phyloP scores from a whole-genome alignment of 352 stramenopile species.

The Phytopythium helicoides region DNA sequence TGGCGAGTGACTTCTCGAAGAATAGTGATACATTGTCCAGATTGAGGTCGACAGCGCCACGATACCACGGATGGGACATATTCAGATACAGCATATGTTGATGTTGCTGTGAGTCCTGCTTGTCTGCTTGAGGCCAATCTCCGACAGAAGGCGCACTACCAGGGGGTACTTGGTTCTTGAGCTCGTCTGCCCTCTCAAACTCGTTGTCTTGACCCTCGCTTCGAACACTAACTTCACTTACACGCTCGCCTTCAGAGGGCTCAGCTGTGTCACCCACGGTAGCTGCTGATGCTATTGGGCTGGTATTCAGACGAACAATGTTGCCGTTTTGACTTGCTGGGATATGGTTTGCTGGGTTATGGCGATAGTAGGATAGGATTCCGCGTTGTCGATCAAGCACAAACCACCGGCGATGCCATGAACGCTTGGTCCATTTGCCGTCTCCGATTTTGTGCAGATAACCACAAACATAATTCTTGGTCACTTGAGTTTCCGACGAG shows the following conservation, averaged over 20 bases:
- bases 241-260: neutral
- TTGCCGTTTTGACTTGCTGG: slow-evolving; percentile 42
- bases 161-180: neutral
- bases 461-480: slow-evolving; percentile 77
- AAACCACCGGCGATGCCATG: slow-evolving; percentile 86
- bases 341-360: slow-evolving; percentile 77
- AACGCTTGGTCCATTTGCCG: slow-evolving; percentile 79
- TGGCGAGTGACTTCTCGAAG: slow-evolving; percentile 77
- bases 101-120: slow-evolving; percentile 17
- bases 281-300: slow-evolving; percentile 10
- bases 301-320: slow-evolving; percentile 71
- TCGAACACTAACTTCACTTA: neutral
- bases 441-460: slow-evolving; percentile 88
- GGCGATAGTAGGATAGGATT: slow-evolving; percentile 78
- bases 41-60: slow-evolving; percentile 73
- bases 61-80: slow-evolving; percentile 78
- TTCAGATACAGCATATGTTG: slow-evolving; percentile 72
- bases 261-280: neutral
- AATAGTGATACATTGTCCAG: slow-evolving; percentile 71
- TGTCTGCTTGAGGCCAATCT: slow-evolving; percentile 5
- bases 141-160: slow-evolving; percentile 14
- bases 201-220: slow-evolving; percentile 3
- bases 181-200: neutral
- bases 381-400: slow-evolving; percentile 73
- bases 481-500: slow-evolving; percentile 75